phyloP scores from a whole-genome alignment of 306 rosid genomes.

The Lathyrus sativus region DNA sequence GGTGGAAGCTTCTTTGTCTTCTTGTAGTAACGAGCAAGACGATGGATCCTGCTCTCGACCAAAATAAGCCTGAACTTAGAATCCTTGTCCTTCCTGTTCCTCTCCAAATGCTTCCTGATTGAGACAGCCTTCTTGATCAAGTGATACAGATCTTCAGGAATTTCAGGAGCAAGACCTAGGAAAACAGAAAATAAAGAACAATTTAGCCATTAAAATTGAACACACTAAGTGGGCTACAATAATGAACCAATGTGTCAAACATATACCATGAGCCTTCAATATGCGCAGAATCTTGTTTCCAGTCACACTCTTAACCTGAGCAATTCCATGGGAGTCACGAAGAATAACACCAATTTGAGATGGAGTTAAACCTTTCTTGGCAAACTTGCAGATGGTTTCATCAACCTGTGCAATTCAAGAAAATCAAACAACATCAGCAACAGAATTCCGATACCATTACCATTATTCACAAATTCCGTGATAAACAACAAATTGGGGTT shows the following conservation, averaged over 20 bases:
- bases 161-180: slow-evolving; percentile 82
- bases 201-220: background rate
- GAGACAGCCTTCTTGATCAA: slow-evolving; percentile 81
- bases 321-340: slow-evolving; percentile 83
- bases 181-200: background rate
- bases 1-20: slow-evolving; percentile 87
- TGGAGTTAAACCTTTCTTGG: slow-evolving; percentile 81
- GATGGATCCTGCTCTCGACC: slow-evolving; percentile 88
- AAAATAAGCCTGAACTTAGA: slow-evolving; percentile 74
- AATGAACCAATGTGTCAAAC: background rate
- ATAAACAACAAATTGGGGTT: no score
- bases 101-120: slow-evolving; percentile 79
- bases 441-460: no score
- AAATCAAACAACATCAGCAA: background rate
- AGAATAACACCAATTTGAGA: slow-evolving; percentile 91
- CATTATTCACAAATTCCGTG: no score
- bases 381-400: slow-evolving; percentile 84
- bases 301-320: slow-evolving; percentile 72
- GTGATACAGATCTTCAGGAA: slow-evolving; percentile 82
- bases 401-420: slow-evolving; percentile 55
- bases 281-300: slow-evolving; percentile 81
- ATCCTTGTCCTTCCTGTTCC: slow-evolving; percentile 80
- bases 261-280: slow-evolving; percentile 76
- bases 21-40: slow-evolving; percentile 76
- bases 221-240: background rate